phyloP scores from a whole-genome alignment of 768 basidiomycete species.

The Punctularia strigosozonata region DNA sequence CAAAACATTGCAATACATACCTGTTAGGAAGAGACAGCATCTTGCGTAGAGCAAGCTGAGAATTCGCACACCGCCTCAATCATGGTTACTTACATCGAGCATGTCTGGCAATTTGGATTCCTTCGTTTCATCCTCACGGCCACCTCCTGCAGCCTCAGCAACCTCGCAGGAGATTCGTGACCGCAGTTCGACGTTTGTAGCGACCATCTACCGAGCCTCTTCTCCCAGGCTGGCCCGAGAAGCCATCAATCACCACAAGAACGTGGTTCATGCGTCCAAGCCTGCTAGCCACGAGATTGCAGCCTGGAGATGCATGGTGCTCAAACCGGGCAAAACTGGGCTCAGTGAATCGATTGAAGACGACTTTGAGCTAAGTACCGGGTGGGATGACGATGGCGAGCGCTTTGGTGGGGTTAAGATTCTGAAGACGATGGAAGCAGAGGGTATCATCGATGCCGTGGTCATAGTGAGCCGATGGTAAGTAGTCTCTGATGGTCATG shows the following conservation, averaged over 20 bases:
- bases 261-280: slow-evolving; percentile 43
- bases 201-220: slow-evolving; percentile 43
- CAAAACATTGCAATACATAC: too few species aligned
- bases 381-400: slow-evolving; percentile 70
- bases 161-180: slow-evolving; percentile 70
- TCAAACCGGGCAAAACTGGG: slow-evolving; percentile 54
- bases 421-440: slow-evolving; percentile 55
- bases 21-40: too few species aligned
- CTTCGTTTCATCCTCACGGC: slow-evolving; percentile 36
- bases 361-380: slow-evolving; percentile 59
- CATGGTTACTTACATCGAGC: too few species aligned
- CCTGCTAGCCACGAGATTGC: slow-evolving; percentile 62
- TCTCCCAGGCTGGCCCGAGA: slow-evolving; percentile 38
- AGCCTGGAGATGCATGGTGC: slow-evolving; percentile 71
- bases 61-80: too few species aligned
- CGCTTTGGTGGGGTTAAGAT: slow-evolving; percentile 55
- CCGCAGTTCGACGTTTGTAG: slow-evolving; percentile 63
- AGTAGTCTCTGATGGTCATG: too few species aligned
- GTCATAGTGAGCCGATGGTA: slow-evolving; percentile 76
- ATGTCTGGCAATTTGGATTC: slow-evolving; percentile 38
- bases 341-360: slow-evolving; percentile 59
- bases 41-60: too few species aligned
- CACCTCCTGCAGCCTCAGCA: slow-evolving; percentile 32
- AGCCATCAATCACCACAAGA: slow-evolving; percentile 38
- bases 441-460: slow-evolving; percentile 64